Conservation (phyloP, 208 protist species). For the Blastocrithidia nonstop region DNA sequence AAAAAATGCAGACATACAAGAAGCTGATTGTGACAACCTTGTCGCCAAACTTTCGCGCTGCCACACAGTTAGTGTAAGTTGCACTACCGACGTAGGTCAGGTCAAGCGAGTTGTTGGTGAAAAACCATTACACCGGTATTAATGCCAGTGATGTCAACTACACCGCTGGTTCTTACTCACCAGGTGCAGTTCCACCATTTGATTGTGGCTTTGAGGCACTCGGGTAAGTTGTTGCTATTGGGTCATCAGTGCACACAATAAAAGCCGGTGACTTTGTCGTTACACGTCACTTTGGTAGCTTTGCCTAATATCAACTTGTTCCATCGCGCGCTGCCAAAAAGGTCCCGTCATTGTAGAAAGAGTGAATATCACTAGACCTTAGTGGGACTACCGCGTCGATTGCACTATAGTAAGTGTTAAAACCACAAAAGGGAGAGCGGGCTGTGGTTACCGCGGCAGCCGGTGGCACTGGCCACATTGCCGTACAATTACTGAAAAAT, state of each 20-base stretch:
- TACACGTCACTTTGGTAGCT: conserved; percentile 61
- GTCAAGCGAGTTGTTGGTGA: conserved; percentile 54
- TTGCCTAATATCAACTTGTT: conserved; percentile 62
- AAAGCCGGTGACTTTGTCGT: conserved; percentile 36
- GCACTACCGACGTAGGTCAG: conserved; percentile 20
- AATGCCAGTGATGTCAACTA: conserved; percentile 87
- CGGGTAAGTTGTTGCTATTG: conserved; percentile 51
- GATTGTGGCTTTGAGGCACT: conserved; percentile 77
- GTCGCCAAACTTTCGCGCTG: conserved; percentile 55
- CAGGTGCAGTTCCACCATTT: conserved; percentile 57
- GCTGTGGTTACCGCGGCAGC: conserved; percentile 80
- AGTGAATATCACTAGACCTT: conserved; percentile 63
- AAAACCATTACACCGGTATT: conserved; percentile 66
- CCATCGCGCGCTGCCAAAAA: conserved; percentile 25
- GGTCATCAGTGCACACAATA: conserved; percentile 22
- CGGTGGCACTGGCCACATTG: conserved; percentile 83
- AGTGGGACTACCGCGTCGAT: conserved; percentile 80
- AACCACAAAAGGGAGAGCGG: conserved; percentile 48
- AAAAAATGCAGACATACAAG: conserved; percentile 11
- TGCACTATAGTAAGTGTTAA: conserved; percentile 49
- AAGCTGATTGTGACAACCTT: conserved; percentile 49
- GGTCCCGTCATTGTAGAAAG: conserved; percentile 21
- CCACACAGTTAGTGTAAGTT: conserved; percentile 19
- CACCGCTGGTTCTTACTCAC: conserved; percentile 64
- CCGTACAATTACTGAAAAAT: conserved; percentile 76